phyloP scores from a whole-genome alignment of 768 basidiomycete genomes.

The Boletus coccyginus region DNA sequence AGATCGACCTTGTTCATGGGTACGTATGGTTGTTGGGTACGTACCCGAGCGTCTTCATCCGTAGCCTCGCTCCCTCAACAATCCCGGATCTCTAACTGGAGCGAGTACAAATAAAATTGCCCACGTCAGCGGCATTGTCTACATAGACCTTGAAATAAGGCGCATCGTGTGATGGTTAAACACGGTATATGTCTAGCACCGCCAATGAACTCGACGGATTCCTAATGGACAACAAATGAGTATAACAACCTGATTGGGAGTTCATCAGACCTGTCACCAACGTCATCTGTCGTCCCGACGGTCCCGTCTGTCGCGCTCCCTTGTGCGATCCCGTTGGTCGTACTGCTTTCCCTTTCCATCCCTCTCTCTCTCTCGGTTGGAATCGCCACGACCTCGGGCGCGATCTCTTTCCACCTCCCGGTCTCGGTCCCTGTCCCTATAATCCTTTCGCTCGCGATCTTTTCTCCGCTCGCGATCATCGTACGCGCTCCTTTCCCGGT shows the following conservation, averaged over 20 bases:
- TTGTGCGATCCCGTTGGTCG: conserved; percentile 11
- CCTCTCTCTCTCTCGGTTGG: conserved; percentile 29
- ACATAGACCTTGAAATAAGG: neutral
- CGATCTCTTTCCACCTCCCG: conserved; percentile 27
- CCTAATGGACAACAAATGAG: neutral
- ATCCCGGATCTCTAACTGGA: neutral
- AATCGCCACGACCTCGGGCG: conserved; percentile 28
- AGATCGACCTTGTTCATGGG: no score
- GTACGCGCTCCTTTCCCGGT: conserved; percentile 10
- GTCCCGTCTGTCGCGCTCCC: conserved; percentile 20
- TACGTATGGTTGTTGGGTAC: no score
- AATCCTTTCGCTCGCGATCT: conserved; percentile 19
- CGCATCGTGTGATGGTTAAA: neutral
- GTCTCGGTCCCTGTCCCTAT: conserved; percentile 19
- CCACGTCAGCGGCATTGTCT: neutral
- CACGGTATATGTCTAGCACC: neutral
- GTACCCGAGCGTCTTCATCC: no score
- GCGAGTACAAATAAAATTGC: neutral
- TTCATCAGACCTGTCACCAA: neutral
- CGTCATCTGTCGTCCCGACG: conserved; percentile 9
- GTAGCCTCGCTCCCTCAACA: no score
- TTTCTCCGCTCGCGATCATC: conserved; percentile 16
- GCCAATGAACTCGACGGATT: neutral
- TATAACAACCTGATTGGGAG: neutral
- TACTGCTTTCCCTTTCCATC: conserved; percentile 1